Percentiles rank a stretch among this genome's conserved stretches.
These are phyloP conservation scores for Dioscorea dumetorum DNA, from an alignment of 106 monocot species.

Conservation along the genomic window DNA sequence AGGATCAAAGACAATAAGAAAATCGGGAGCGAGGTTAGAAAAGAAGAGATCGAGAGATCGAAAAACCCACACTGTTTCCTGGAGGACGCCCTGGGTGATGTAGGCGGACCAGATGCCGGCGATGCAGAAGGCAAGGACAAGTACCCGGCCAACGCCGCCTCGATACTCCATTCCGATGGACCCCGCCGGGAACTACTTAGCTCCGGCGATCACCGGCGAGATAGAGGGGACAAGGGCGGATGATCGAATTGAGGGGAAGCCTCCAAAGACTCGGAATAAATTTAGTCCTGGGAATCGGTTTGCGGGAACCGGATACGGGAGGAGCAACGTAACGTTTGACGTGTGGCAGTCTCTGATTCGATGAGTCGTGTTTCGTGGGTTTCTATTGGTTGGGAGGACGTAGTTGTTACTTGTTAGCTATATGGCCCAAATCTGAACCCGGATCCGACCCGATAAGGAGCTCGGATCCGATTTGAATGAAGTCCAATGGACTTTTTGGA, in stretches of 20 bases:
- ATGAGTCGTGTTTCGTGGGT: background rate
- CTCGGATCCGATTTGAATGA: too few species aligned
- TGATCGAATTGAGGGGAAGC: background rate
- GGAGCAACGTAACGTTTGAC: background rate
- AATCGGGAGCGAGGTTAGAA: background rate
- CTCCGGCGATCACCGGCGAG: background rate
- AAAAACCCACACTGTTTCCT: conserved; percentile 74
- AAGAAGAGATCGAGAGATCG: background rate
- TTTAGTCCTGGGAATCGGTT: background rate
- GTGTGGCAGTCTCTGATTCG: background rate
- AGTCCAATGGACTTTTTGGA: too few species aligned
- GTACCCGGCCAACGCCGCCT: conserved; percentile 36
- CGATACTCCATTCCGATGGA: conserved; percentile 11
- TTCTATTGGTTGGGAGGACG: background rate
- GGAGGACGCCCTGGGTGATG: conserved; percentile 92
- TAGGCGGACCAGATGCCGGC: conserved; percentile 97
- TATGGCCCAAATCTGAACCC: too few species aligned
- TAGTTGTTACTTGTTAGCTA: too few species aligned
- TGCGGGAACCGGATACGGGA: background rate
- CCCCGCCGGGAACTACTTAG: too few species aligned
- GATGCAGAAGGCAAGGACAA: conserved; percentile 65
- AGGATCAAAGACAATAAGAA: background rate
- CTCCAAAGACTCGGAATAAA: background rate
- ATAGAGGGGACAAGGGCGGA: background rate
- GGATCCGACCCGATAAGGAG: too few species aligned